Base-by-base conservation (phyloP, 371 early-diverging fungal species). In the Syncephalastrum sp. region DNA sequence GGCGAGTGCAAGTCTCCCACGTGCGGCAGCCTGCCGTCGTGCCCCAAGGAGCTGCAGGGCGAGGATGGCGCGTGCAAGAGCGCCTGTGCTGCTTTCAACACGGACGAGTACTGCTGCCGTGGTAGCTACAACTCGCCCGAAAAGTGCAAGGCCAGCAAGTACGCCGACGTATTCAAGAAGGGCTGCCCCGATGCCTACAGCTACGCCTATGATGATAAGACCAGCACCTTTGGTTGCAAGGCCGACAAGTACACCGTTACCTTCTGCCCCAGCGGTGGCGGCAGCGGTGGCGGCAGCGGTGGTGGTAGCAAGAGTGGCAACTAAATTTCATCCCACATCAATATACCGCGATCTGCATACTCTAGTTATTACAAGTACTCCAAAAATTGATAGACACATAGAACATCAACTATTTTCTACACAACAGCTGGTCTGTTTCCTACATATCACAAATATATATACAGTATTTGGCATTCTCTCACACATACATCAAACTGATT, bases 151-250 rank as follows among this genome's bases (percentile, higher is more conserved):
- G 38, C 57, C 17, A 60, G 54, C 33, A 50, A 55, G 17, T 60
- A 56, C 14, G 56, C 65, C 25, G 41, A 53, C 15, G 19, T 38
- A 3, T 41, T 65, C 41, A 65, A 65, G 57, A 44, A 16, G n/a
- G 53, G 41, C 8, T 21, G 21, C 21, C 21, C 21, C 21, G 21
- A 21, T 2, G 21, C 21, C 21, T 21, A 21, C 21, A 21, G 65
- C 5, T 74, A 64, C 52, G 67, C 67, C 42, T 74, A 66, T 54
- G 74, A 74, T 45, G 74, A 74, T 50, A 33, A 52, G 17, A 61
- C 57, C 19, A 56, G 57, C 27, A 69, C 70, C 15, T 69, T 55
- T 55, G 52, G 58, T 12, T 72, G 72, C 61, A 29, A 47, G 13
- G 49, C 57, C 10, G 56, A 64, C 10, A 47, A 42, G 21, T 72